phyloP scores from a whole-genome alignment of 2,329 filamentous ascomycete genomes.

The Cordyceps tenuipes region DNA sequence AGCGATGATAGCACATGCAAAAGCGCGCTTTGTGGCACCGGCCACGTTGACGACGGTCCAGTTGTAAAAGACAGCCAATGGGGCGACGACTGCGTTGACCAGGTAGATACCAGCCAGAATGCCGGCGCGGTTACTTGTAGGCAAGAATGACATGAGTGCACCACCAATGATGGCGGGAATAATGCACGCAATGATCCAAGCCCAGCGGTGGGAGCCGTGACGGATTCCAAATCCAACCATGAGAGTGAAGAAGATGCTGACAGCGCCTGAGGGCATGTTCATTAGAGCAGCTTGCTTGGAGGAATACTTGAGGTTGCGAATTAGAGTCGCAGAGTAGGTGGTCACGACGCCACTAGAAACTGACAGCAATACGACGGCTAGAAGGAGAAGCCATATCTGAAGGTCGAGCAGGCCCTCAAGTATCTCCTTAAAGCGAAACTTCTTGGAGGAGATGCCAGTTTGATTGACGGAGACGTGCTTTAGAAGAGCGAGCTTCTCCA shows the following conservation, averaged over 20 bases:
- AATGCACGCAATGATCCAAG: constrained; percentile 40
- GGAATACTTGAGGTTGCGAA: constrained; percentile 37
- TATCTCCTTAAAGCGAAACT: constrained; percentile 45
- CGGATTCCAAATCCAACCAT: constrained; percentile 40
- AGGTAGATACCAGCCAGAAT: constrained; percentile 42
- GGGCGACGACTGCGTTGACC: constrained; percentile 40
- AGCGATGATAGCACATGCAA: constrained; percentile 40
- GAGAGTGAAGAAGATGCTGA: constrained; percentile 44
- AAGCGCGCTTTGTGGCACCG: constrained; percentile 44
- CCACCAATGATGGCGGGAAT: constrained; percentile 42
- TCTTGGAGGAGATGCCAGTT: constrained; percentile 46
- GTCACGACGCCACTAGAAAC: constrained; percentile 46
- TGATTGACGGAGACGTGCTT: constrained; percentile 50
- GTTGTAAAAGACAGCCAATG: constrained; percentile 37
- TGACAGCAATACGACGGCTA: constrained; percentile 41
- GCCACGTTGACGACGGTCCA: constrained; percentile 44
- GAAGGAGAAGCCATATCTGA: constrained; percentile 42
- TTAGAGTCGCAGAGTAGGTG: constrained; percentile 46
- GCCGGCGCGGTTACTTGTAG: constrained; percentile 35
- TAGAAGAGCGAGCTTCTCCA: constrained; percentile 40
- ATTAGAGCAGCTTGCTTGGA: constrained; percentile 40
- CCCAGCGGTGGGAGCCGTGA: constrained; percentile 39
- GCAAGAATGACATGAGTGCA: constrained; percentile 45
- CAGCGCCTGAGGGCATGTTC: constrained; percentile 45
- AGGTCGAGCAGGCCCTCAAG: constrained; percentile 42